Percentiles rank a stretch among this genome's conserved stretches.
phyloP scores from a whole-genome alignment of 2,329 filamentous ascomycete genomes.

The Colletotrichum sp. region DNA sequence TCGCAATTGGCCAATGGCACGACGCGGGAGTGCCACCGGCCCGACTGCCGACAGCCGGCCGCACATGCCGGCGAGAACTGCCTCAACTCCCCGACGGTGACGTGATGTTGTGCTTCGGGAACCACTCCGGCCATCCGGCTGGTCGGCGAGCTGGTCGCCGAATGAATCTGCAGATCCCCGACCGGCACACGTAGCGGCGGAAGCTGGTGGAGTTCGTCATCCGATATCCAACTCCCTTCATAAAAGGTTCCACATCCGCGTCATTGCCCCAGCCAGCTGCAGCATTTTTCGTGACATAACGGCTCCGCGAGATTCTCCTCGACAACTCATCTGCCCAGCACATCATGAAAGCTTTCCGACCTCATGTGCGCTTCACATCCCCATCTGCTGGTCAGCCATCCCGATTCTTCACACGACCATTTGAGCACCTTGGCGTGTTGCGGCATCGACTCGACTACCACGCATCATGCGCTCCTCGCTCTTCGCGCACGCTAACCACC shows the following conservation, averaged over 20 bases:
- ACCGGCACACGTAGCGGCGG: background rate
- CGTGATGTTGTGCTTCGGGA: background rate
- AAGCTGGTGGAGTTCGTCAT: background rate
- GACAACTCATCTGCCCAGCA: background rate
- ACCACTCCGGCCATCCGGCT: background rate
- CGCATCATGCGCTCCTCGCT: background rate
- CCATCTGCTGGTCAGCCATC: background rate
- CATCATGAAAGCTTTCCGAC: background rate
- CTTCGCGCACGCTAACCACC: background rate
- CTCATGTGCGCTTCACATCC: background rate
- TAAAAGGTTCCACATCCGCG: background rate
- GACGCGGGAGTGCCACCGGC: background rate
- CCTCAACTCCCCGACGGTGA: background rate
- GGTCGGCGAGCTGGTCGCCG: background rate
- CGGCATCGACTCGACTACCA: background rate
- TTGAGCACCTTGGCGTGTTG: background rate
- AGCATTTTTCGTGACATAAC: background rate
- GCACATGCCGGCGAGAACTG: background rate
- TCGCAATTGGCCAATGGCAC: background rate
- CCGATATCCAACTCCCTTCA: background rate
- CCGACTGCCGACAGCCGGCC: background rate
- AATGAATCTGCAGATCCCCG: background rate
- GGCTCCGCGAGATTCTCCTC: background rate
- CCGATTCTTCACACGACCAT: background rate
- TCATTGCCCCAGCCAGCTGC: background rate